A percentile compares a stretch with the other conserved stretches of the same genome.
These are phyloP conservation scores for Candida endomychidarum DNA, from an alignment of 805 yeast genomes.

Conservation along the genomic window DNA sequence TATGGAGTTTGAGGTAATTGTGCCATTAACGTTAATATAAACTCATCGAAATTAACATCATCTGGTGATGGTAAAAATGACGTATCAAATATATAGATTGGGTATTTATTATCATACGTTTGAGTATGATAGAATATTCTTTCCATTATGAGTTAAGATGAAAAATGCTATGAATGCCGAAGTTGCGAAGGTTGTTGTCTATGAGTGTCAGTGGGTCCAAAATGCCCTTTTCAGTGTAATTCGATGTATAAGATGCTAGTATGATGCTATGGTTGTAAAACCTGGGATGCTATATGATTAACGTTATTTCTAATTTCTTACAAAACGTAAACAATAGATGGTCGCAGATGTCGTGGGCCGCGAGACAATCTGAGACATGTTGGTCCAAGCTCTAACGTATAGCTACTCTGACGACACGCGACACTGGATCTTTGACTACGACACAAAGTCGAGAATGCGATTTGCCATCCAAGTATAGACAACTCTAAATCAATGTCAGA, in stretches of 20 bases:
- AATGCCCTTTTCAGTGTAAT: no score
- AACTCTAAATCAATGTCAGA: slow-evolving; percentile 18
- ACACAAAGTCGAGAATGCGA: slow-evolving; percentile 12
- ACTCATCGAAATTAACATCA: slow-evolving; percentile 42
- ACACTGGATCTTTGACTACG: background rate
- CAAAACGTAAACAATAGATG: background rate
- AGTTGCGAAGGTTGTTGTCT: no score
- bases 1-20: slow-evolving; percentile 63
- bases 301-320: background rate
- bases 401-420: no score
- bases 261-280: background rate
- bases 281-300: background rate
- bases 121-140: slow-evolving; percentile 15
- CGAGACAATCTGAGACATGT: no score
- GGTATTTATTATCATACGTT: slow-evolving; percentile 33
- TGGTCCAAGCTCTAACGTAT: no score
- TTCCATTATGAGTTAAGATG: slow-evolving; percentile 12
- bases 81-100: slow-evolving; percentile 81
- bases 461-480: slow-evolving; percentile 5
- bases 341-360: no score
- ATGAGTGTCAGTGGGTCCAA: no score
- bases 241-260: background rate
- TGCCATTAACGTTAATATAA: slow-evolving; percentile 56
- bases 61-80: slow-evolving; percentile 70
- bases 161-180: background rate